Evolutionary conservation across 352 stramenopile genomes (phyloP).

Genomic region (Phytophthora citricola): DNA sequence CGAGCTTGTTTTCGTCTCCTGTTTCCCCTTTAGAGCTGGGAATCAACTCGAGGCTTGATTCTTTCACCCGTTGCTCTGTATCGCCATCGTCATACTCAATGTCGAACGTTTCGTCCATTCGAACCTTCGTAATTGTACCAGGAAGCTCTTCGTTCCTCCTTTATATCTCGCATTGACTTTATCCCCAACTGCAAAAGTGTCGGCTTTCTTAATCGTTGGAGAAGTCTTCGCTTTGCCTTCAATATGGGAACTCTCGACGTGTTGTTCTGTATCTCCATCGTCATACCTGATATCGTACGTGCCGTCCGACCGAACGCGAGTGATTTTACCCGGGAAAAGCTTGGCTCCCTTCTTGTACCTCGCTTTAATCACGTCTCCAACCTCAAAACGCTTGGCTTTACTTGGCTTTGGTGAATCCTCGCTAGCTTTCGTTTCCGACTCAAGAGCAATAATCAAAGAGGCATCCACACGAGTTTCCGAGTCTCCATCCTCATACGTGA

Average conservation of each 20-base stretch:
- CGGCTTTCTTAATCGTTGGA: conserved; percentile 11
- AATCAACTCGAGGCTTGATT: conserved; percentile 20
- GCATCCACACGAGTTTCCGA: conserved; percentile 31
- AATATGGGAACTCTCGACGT: conserved; percentile 35
- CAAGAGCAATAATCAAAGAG: conserved; percentile 19
- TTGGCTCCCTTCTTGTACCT: conserved; percentile 53
- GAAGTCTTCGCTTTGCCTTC: conserved; percentile 12
- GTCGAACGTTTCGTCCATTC: conserved; percentile 67
- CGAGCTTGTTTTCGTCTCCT: conserved; percentile 15
- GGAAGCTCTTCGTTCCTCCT: conserved; percentile 42
- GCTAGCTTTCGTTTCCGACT: conserved; percentile 7
- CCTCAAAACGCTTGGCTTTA: conserved; percentile 25
- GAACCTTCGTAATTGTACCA: conserved; percentile 51
- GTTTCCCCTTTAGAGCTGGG: conserved; percentile 13
- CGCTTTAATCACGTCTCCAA: conserved; percentile 39
- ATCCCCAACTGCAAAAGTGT: conserved; percentile 41
- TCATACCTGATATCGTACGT: conserved; percentile 81
- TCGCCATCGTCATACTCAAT: conserved; percentile 70
- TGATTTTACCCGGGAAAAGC: conserved; percentile 60
- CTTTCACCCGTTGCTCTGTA: conserved; percentile 38
- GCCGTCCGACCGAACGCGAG: conserved; percentile 46
- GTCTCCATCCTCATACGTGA: conserved; percentile 59
- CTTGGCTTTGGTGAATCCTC: conserved; percentile 8
- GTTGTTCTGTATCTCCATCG: conserved; percentile 55
- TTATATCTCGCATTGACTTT: conserved; percentile 53